Conservation (phyloP, 139 green algal species). For the Tetradesmus lagerheimii region DNA sequence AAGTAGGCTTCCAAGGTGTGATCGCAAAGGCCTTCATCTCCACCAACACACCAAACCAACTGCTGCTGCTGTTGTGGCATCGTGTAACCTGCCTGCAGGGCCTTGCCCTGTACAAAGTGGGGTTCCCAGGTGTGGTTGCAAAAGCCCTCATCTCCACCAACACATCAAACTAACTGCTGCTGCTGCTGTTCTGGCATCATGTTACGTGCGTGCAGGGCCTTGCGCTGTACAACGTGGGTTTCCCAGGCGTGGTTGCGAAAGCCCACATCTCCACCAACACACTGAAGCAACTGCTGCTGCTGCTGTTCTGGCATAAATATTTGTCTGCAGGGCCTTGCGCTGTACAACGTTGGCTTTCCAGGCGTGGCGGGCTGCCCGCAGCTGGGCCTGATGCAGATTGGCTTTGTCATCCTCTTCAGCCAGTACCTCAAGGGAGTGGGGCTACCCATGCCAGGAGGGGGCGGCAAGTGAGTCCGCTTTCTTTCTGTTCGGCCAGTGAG, state of each 20-base stretch:
- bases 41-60: too few species aligned
- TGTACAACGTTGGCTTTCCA: constrained; percentile 56
- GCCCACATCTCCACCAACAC: too few species aligned
- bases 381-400: constrained; percentile 68
- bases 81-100: too few species aligned
- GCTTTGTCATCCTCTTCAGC: constrained; percentile 68
- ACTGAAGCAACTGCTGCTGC: background rate
- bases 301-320: background rate
- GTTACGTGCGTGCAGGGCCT: constrained; percentile 55
- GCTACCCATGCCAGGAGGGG: constrained; percentile 26
- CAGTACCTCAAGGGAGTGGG: constrained; percentile 61
- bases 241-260: too few species aligned
- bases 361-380: constrained; percentile 67
- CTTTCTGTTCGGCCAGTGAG: too few species aligned
- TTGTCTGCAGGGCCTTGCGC: constrained; percentile 53
- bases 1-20: too few species aligned
- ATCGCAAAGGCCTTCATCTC: too few species aligned
- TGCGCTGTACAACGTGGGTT: too few species aligned
- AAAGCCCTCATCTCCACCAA: too few species aligned
- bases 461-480: constrained; percentile 4
- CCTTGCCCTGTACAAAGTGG: too few species aligned
- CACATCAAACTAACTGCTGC: background rate
- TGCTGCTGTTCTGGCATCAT: background rate
- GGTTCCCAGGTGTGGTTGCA: too few species aligned
- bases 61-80: background rate